Conservation (phyloP, 768 basidiomycete species). For the Phaffia australis region DNA sequence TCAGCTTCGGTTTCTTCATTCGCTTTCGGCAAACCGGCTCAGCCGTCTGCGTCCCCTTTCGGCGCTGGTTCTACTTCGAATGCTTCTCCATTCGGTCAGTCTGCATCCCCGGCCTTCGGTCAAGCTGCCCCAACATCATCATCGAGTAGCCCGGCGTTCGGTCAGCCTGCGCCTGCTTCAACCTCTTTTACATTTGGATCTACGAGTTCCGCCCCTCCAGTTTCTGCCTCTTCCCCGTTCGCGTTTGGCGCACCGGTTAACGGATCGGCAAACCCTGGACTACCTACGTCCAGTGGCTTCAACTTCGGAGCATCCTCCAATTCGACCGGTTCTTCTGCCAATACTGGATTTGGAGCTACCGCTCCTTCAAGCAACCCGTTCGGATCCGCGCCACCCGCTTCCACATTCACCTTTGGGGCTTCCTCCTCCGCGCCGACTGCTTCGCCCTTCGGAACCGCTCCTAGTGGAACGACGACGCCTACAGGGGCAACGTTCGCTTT, state of each 20-base stretch:
- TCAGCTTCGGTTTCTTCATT: background rate
- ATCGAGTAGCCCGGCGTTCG: too few relatives aligned
- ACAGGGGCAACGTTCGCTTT: too few relatives aligned
- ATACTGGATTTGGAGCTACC: constrained; percentile 9
- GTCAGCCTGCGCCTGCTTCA: too few relatives aligned
- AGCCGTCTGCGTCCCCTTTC: too few relatives aligned
- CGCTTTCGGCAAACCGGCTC: too few relatives aligned
- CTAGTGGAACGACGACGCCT: background rate
- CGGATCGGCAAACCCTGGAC: background rate
- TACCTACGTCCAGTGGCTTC: background rate
- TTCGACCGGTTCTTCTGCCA: background rate
- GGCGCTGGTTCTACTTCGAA: too few relatives aligned
- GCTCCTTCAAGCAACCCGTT: background rate
- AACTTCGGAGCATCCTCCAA: constrained; percentile 12
- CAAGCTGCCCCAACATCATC: too few relatives aligned
- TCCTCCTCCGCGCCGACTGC: too few relatives aligned
- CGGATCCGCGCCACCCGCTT: background rate
- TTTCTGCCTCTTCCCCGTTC: background rate
- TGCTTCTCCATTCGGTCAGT: too few relatives aligned
- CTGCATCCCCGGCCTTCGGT: too few relatives aligned
- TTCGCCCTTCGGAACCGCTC: too few relatives aligned
- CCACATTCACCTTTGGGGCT: constrained; percentile 14
- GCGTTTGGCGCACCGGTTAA: background rate
- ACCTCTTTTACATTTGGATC: background rate
- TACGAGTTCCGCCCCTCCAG: background rate